Conservation (phyloP, 208 protist genomes). For the Trypanosoma rangeli region DNA sequence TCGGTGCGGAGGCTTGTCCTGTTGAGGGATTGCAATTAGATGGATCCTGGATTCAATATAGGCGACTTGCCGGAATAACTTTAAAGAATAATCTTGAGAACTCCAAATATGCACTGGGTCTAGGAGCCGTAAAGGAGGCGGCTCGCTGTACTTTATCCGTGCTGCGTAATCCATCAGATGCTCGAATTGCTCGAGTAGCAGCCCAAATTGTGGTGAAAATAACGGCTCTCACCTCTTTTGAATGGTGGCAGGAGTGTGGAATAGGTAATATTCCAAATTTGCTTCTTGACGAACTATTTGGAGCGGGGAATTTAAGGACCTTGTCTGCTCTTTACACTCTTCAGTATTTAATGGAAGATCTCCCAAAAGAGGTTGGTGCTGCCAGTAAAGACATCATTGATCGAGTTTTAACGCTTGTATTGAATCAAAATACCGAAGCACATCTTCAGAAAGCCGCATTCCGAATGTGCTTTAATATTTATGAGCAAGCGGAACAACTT, state of each 20-base stretch:
- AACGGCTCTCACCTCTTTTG: constrained; percentile 73
- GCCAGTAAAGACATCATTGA: constrained; percentile 72
- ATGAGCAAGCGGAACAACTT: constrained; percentile 76
- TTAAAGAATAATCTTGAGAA: constrained; percentile 83
- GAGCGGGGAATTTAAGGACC: constrained; percentile 53
- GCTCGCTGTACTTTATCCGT: constrained; percentile 56
- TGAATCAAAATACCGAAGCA: constrained; percentile 28
- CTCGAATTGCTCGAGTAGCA: constrained; percentile 59
- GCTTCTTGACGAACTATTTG: constrained; percentile 69
- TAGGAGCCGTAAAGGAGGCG: constrained; percentile 68
- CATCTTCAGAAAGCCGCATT: constrained; percentile 76
- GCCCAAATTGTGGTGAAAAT: constrained; percentile 88
- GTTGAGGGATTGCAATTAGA: constrained; percentile 42
- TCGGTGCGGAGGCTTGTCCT: constrained; percentile 54
- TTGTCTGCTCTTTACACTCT: constrained; percentile 77
- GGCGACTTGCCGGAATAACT: constrained; percentile 77
- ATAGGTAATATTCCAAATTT: constrained; percentile 65
- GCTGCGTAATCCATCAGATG: constrained; percentile 52
- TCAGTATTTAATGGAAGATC: constrained; percentile 89
- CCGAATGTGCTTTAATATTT: constrained; percentile 85
- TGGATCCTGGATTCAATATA: constrained; percentile 66
- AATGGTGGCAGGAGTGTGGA: constrained; percentile 66
- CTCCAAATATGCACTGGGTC: constrained; percentile 66
- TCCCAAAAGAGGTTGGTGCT: constrained; percentile 72
- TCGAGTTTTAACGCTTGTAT: constrained; percentile 47